These are phyloP conservation scores for Fistulifera solaris DNA, from an alignment of 108 stramenopile genomes.

Conservation along the genomic window DNA sequence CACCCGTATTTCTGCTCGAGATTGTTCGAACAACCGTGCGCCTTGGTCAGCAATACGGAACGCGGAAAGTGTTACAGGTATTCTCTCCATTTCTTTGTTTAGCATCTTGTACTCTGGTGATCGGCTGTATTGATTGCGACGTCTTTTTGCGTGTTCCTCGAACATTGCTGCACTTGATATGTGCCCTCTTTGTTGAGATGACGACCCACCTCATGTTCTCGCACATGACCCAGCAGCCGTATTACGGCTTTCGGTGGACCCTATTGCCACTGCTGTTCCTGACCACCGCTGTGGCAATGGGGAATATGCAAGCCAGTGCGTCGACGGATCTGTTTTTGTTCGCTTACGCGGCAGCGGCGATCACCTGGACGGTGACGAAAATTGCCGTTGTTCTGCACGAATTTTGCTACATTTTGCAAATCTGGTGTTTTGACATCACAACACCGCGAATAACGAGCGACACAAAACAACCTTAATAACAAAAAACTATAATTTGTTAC, in stretches of 20 bases:
- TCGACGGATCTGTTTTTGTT: slow-evolving; percentile 24
- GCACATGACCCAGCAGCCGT: slow-evolving; percentile 57
- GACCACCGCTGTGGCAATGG: slow-evolving; percentile 13
- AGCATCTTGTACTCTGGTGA: slow-evolving; percentile 17
- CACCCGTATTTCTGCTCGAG: slow-evolving; percentile 44
- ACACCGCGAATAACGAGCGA: neutral
- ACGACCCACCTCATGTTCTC: slow-evolving; percentile 78
- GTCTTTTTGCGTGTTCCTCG: slow-evolving; percentile 43
- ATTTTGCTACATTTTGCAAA: slow-evolving; percentile 60
- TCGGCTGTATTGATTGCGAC: slow-evolving; percentile 28
- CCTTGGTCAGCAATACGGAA: slow-evolving; percentile 32
- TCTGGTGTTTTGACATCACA: slow-evolving; percentile 83
- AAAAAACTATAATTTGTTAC: no score
- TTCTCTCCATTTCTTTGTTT: slow-evolving; percentile 35
- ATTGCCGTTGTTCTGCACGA: slow-evolving; percentile 44
- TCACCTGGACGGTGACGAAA: slow-evolving; percentile 53
- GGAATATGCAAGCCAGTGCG: slow-evolving; percentile 1
- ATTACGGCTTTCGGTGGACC: slow-evolving; percentile 30
- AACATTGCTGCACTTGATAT: slow-evolving; percentile 49
- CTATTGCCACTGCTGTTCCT: slow-evolving; percentile 48
- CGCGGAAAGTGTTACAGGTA: slow-evolving; percentile 9
- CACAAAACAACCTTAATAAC: no score
- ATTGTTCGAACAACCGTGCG: slow-evolving; percentile 28
- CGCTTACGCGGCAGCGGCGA: slow-evolving; percentile 39
- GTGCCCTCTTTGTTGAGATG: slow-evolving; percentile 65